Evolutionary conservation across 2,329 filamentous ascomycete species (phyloP), one percentile per base, ranked within the genome.

Genomic region (Aspergillus phoenicis): DNA sequence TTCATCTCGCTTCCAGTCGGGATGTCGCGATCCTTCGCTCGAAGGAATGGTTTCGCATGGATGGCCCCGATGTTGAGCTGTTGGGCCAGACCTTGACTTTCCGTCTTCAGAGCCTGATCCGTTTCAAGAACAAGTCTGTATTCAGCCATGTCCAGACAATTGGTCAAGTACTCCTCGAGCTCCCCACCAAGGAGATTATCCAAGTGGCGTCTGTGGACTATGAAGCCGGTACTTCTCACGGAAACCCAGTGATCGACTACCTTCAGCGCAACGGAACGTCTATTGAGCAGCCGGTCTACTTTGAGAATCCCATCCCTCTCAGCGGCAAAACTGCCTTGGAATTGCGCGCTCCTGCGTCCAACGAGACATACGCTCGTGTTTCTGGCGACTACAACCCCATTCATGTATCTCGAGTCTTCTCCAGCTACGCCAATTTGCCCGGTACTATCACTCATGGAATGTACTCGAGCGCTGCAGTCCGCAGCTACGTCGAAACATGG

Each of bases 311-410:
- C 15, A 99, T 99, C 68, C 95, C 95, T 41, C 85, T 99, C 52
- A 96, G 91, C 72, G 94, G 95, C 70, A 97, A 93, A 84, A 91
- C 90, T 1, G 91, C 93, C 56, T 85, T 99, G 63, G 87, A 90
- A 67, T 85, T 99, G 57, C 93, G 93, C 74, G 94, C 95, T 6
- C 95, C 95, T 58, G 90, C 93, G 17, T 97, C 93, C 59, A 99
- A 99, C 80, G 95, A 99, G 83, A 97, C 91, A 30, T 99, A 99
- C 73, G 96, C 95, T 64, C 91, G 93, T 67, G 95, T 99, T 17
- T 99, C 96, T 55, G 95, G 95, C 51, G 95, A 99, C 77, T 99
- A 93, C 85, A 99, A 99, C 80, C 95, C 95, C 24, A 99, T 99
- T 64, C 95, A 99, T 83, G 95, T 99, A 48, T 97, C 95, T 11